Evolutionary conservation across 2,329 filamentous ascomycete species (phyloP), one percentile per base, ranked within the genome.

Genomic region (Fusarium succisae): DNA sequence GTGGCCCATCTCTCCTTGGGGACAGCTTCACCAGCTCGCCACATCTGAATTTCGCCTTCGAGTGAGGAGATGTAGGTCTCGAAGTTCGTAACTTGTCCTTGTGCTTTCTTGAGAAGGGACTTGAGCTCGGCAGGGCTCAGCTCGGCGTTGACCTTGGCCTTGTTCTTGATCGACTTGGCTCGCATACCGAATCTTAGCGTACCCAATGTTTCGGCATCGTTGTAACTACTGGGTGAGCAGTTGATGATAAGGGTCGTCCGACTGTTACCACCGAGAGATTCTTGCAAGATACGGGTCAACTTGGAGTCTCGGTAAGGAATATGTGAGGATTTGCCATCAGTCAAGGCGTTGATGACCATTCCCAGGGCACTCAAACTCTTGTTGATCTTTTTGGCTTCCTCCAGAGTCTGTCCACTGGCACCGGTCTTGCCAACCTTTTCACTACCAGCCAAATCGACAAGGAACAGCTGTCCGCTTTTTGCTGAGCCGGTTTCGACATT

Each of bases 381-480:
- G 89, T 99, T 99, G 89, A 99, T 99, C 89, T 99, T 99, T 88
- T 98, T 98, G 70, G 96, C 96, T 83, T 99, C 96, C 83, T 98
- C 96, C 48, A 99, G 88, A 9, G 96, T 98, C 84, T 98, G 96
- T 65, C 96, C 96, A 82, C 94, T 98, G 72, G 96, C 96, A 77
- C 96, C 96, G 37, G 96, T 99, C 89, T 99, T 98, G 81, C 96
- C 96, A 58, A 98, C 95, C 86, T 98, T 98, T 86, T 99, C 96
- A 80, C 94, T 98, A 87, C 96, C 96, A 60, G 96, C 96, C 87
- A 99, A 87, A 91, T 99, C 96, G 73, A 99, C 96, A 82, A 99
- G 87, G 88, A 98, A 98, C 28, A 99, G 91, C 84, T 98, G 95
- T 66, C 96, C 96, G 81, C 95, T 98, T 87, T 98, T 98, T 78